Conservation (phyloP, 179 eudicot genomes). For the Beta macrorhiza region DNA sequence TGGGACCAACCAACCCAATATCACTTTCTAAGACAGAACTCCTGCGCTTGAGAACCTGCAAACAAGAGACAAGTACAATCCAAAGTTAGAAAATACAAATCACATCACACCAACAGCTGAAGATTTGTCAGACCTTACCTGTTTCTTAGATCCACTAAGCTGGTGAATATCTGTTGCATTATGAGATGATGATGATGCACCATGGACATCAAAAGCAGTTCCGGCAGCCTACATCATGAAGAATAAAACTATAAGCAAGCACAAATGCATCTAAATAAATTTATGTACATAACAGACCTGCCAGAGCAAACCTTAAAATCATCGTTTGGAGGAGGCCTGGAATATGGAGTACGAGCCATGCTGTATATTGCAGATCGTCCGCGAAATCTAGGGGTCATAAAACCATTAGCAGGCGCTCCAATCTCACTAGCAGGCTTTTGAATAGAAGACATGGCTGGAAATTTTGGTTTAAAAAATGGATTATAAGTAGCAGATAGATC, state of each 20-base stretch:
- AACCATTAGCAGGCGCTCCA: slow-evolving; percentile 55
- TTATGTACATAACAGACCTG: background rate
- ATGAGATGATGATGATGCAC: slow-evolving; percentile 34
- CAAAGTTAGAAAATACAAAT: slow-evolving; percentile 20
- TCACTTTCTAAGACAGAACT: slow-evolving; percentile 74
- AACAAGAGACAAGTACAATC: slow-evolving; percentile 6
- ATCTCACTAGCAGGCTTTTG: slow-evolving; percentile 35
- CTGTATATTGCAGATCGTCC: slow-evolving; percentile 84
- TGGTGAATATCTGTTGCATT: slow-evolving; percentile 38
- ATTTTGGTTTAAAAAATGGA: slow-evolving; percentile 30
- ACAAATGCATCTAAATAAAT: background rate
- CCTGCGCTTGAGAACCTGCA: slow-evolving; percentile 79
- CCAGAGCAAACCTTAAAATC: slow-evolving; percentile 40
- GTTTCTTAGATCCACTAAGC: slow-evolving; percentile 38
- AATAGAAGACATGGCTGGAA: slow-evolving; percentile 39
- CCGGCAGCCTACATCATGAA: slow-evolving; percentile 34
- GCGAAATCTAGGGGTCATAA: slow-evolving; percentile 60
- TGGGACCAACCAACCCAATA: slow-evolving; percentile 74
- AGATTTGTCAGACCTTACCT: slow-evolving; percentile 36
- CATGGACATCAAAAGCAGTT: slow-evolving; percentile 15
- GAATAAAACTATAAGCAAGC: background rate
- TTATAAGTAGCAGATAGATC: slow-evolving; percentile 36
- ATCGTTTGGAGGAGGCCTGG: slow-evolving; percentile 45
- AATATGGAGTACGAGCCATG: slow-evolving; percentile 87
- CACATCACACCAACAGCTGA: slow-evolving; percentile 2